phyloP scores from a whole-genome alignment of 148 eudicot genomes.

The Rhododendron mucronatum region DNA sequence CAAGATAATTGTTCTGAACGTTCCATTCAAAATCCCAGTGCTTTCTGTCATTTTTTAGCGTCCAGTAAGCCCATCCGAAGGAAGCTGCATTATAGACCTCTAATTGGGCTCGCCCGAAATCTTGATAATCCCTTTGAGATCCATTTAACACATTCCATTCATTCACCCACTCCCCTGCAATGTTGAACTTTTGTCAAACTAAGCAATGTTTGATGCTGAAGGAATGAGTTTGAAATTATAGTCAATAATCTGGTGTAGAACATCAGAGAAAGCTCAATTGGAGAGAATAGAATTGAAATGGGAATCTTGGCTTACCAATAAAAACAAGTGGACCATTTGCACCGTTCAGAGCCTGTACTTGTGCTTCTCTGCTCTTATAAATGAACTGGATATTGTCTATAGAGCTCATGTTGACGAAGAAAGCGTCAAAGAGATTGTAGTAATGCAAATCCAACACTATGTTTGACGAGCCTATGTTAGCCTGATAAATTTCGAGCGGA shows the following conservation, averaged over 20 bases:
- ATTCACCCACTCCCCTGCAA: constrained; percentile 85
- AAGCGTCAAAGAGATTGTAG: constrained; percentile 64
- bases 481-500: constrained; percentile 68
- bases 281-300: neutral
- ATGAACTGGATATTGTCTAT: constrained; percentile 58
- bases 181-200: neutral
- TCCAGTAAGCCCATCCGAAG: constrained; percentile 92
- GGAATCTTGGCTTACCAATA: constrained; percentile 40
- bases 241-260: neutral
- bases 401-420: constrained; percentile 48
- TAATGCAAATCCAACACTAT: constrained; percentile 66
- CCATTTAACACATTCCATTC: constrained; percentile 67
- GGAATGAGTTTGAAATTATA: neutral
- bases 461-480: constrained; percentile 50
- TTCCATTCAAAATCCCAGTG: constrained; percentile 95
- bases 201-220: neutral
- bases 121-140: constrained; percentile 54
- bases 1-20: constrained; percentile 48
- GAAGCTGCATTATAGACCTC: constrained; percentile 68
- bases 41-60: constrained; percentile 59
- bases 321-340: constrained; percentile 68
- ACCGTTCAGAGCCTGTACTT: constrained; percentile 48
- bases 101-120: constrained; percentile 59
- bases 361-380: constrained; percentile 56
- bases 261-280: neutral